Percentiles rank a stretch among this genome's conserved stretches.
These are phyloP conservation scores for Blumeriella jaapii DNA, from an alignment of 2,329 filamentous ascomycete genomes.

Conservation along the genomic window DNA sequence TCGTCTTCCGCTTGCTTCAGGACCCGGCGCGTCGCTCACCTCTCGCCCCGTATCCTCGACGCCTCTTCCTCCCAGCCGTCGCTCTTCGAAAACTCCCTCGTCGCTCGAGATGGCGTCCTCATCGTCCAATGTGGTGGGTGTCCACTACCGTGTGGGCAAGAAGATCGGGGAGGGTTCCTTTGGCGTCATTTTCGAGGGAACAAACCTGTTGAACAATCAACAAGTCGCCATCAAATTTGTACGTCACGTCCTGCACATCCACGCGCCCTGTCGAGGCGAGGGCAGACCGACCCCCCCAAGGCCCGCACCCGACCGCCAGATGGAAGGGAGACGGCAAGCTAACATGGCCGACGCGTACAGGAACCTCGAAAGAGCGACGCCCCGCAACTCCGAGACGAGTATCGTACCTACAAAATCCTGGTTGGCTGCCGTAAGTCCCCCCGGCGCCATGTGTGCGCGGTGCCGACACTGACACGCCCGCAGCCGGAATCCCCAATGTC, in stretches of 20 bases:
- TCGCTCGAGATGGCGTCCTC: constrained; percentile 25
- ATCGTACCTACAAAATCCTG: constrained; percentile 98
- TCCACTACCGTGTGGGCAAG: constrained; percentile 97
- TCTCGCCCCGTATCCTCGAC: constrained; percentile 12
- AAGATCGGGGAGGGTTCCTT: constrained; percentile 93
- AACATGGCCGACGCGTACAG: constrained; percentile 32
- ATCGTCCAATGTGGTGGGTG: constrained; percentile 85
- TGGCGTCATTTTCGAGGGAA: constrained; percentile 97
- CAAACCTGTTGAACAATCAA: constrained; percentile 96
- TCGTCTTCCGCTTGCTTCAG: constrained; percentile 10
- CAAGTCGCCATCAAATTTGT: constrained; percentile 99
- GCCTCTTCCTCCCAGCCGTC: constrained; percentile 12
- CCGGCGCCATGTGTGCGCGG: too few species aligned
- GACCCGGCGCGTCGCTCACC: constrained; percentile 9
- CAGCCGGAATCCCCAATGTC: constrained; percentile 97
- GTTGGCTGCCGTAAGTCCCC: constrained; percentile 94
- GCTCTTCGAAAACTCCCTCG: constrained; percentile 14
- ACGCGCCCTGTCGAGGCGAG: too few species aligned
- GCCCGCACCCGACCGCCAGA: neutral
- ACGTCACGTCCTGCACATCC: constrained; percentile 31
- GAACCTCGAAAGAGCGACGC: constrained; percentile 98
- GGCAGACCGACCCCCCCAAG: neutral
- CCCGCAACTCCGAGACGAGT: constrained; percentile 94
- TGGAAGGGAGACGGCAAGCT: constrained; percentile 1
- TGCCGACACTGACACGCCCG: constrained; percentile 29